A percentile compares a stretch with the other conserved stretches of the same genome.
Conservation (phyloP, 352 stramenopile species). For the Phytophthora pinifolia region DNA sequence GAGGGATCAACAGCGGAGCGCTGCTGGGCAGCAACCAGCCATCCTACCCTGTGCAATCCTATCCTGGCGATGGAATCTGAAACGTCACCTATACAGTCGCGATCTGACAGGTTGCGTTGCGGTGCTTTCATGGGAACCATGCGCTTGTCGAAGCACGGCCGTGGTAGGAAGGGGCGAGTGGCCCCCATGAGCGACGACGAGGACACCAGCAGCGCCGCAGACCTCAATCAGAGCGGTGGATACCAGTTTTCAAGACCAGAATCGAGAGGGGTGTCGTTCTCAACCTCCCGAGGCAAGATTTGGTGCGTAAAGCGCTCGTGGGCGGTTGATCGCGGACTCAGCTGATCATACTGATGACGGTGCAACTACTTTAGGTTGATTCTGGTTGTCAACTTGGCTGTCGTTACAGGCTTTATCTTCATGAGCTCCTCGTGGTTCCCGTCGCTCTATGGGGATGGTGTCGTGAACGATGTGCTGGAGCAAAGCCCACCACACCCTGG, state of each 20-base stretch:
- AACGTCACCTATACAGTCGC: conserved; percentile 22
- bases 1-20: too few relatives aligned
- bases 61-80: too few relatives aligned
- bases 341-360: neutral
- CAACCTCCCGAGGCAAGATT: conserved; percentile 27
- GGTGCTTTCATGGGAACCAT: conserved; percentile 6
- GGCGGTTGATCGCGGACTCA: too few relatives aligned
- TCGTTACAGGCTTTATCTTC: conserved; percentile 57
- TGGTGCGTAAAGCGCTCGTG: conserved; percentile 23
- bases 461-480: conserved; percentile 41
- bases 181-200: conserved; percentile 25
- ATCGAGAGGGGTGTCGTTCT: conserved; percentile 27
- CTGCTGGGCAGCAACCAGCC: too few relatives aligned
- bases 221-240: conserved; percentile 1
- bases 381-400: conserved; percentile 48
- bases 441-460: conserved; percentile 26
- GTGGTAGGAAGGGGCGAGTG: conserved; percentile 22
- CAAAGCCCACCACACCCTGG: conserved; percentile 27
- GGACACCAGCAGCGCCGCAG: neutral
- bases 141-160: conserved; percentile 19
- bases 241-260: neutral
- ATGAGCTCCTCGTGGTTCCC: conserved; percentile 53
- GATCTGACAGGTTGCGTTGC: neutral
- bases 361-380: conserved; percentile 33
- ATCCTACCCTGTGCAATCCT: too few relatives aligned